phyloP scores from a whole-genome alignment of 805 yeast genomes.

The Wickerhamiella alocasiicola region DNA sequence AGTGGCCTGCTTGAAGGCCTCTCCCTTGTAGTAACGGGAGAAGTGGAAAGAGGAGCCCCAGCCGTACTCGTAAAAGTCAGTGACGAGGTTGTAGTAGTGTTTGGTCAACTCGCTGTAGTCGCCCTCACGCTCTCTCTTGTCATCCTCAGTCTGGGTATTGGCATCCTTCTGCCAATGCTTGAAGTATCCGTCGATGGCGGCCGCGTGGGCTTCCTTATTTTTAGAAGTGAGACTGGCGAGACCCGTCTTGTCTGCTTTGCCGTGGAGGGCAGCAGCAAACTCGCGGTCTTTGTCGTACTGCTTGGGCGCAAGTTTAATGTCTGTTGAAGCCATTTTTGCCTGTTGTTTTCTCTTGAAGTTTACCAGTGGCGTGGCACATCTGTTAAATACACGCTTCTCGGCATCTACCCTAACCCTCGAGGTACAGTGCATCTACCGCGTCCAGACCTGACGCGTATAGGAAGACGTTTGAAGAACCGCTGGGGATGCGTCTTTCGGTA shows the following conservation, averaged over 20 bases:
- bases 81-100: slow-evolving; percentile 91
- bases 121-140: slow-evolving; percentile 42
- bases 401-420: too few relatives aligned
- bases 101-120: slow-evolving; percentile 88
- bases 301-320: slow-evolving; percentile 37
- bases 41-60: slow-evolving; percentile 99
- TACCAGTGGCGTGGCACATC: too few relatives aligned
- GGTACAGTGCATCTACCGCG: too few relatives aligned
- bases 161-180: slow-evolving; percentile 88
- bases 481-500: too few relatives aligned
- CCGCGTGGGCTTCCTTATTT: slow-evolving; percentile 64
- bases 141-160: slow-evolving; percentile 51
- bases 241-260: slow-evolving; percentile 60
- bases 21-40: slow-evolving; percentile 86
- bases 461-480: too few relatives aligned
- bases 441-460: too few relatives aligned
- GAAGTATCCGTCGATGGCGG: slow-evolving; percentile 81
- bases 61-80: slow-evolving; percentile 97
- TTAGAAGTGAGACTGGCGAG: slow-evolving; percentile 65
- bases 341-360: background rate
- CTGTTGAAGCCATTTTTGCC: slow-evolving; percentile 8
- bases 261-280: slow-evolving; percentile 79
- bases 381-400: too few relatives aligned
- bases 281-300: slow-evolving; percentile 48
- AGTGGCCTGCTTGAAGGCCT: slow-evolving; percentile 83